phyloP scores from a whole-genome alignment of 805 yeast genomes.

The Yamadazyma paraphyllophila region DNA sequence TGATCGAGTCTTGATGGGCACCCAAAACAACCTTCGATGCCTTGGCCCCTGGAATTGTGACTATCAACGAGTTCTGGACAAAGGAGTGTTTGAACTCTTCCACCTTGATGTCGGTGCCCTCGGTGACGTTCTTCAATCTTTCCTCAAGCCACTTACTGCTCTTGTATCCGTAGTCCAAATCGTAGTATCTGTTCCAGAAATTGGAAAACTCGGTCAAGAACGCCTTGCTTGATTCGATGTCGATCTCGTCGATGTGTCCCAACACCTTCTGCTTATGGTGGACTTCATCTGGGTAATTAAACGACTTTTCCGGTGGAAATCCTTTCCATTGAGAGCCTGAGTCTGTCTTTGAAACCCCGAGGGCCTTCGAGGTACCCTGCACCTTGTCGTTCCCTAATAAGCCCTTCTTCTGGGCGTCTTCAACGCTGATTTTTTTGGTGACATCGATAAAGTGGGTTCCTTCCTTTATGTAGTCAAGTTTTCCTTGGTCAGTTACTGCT shows the following conservation, averaged over 20 bases:
- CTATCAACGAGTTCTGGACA: constrained; percentile 76
- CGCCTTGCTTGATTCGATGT: constrained; percentile 44
- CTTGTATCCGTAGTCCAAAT: constrained; percentile 64
- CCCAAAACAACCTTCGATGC: constrained; percentile 70
- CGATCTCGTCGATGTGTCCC: constrained; percentile 43
- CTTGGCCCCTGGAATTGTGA: constrained; percentile 53
- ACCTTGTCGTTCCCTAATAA: constrained; percentile 10
- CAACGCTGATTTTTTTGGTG: constrained; percentile 40
- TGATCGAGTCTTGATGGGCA: constrained; percentile 85
- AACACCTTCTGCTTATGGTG: constrained; percentile 38
- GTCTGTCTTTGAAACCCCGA: background rate
- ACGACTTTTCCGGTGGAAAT: constrained; percentile 22
- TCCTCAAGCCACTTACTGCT: constrained; percentile 69
- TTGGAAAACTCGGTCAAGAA: constrained; percentile 63
- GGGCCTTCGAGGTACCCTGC: constrained; percentile 18
- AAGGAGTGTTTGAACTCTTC: constrained; percentile 64
- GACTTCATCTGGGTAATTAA: constrained; percentile 53
- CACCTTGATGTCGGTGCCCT: constrained; percentile 32
- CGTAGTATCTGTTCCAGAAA: constrained; percentile 75
- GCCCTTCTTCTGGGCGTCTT: constrained; percentile 31
- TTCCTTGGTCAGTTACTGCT: constrained; percentile 35
- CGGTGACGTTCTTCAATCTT: constrained; percentile 43
- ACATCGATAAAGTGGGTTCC: constrained; percentile 64
- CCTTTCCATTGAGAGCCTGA: constrained; percentile 18
- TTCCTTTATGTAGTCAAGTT: constrained; percentile 32